These are phyloP conservation scores for Daldinia vernicosa DNA, from an alignment of 495 filamentous ascomycete genomes.

Conservation along the genomic window DNA sequence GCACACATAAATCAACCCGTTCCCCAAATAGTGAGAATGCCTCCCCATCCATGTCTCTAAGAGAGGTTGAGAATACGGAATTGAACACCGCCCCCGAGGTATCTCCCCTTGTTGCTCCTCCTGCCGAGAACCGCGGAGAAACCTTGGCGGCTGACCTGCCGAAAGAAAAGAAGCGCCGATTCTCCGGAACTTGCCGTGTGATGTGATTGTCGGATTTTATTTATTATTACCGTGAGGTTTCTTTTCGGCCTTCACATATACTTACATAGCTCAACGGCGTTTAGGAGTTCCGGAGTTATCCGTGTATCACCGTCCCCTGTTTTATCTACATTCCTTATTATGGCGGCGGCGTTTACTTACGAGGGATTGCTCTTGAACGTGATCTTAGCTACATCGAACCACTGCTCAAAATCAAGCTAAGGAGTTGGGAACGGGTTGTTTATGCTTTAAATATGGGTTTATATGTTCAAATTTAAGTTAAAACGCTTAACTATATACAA, in stretches of 20 bases:
- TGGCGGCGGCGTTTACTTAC: background rate
- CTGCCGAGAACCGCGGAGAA: background rate
- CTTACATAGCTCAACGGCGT: background rate
- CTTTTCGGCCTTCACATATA: background rate
- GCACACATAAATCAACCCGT: background rate
- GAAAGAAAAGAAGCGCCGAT: background rate
- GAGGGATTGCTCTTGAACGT: background rate
- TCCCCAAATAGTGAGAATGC: background rate
- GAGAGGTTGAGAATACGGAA: conserved; percentile 22
- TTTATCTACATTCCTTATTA: background rate
- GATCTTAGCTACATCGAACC: background rate
- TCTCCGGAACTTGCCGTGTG: background rate
- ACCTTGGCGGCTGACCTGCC: background rate
- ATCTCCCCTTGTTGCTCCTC: background rate
- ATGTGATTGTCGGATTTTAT: background rate
- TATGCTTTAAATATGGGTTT: background rate
- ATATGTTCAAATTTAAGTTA: background rate
- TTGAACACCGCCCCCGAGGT: background rate
- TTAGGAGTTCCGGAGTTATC: background rate
- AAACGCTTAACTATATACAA: conserved; percentile 25
- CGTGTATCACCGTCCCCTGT: background rate
- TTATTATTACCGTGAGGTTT: background rate
- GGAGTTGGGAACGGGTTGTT: no score
- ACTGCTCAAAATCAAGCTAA: background rate
- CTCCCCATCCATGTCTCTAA: conserved; percentile 7